Conservation (phyloP, 1,284 basidiomycete genomes). For the Coniferiporia sulphurascens region DNA sequence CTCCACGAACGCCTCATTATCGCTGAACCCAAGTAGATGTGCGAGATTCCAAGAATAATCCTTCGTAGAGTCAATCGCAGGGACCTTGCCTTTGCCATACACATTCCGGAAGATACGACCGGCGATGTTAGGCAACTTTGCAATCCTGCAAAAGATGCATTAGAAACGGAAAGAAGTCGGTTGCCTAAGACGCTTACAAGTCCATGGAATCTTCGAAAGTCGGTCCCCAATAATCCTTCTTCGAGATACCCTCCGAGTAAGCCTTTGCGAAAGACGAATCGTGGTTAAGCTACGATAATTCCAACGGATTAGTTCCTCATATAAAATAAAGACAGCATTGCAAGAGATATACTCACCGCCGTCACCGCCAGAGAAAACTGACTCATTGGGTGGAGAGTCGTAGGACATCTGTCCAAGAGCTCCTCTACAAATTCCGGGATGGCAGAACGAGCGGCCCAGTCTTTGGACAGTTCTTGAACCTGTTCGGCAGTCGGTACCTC, state of each 20-base stretch:
- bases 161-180: neutral
- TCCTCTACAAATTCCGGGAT: slow-evolving; percentile 93
- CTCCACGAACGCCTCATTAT: slow-evolving; percentile 88
- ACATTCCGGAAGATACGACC: slow-evolving; percentile 97
- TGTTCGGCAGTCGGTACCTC: slow-evolving; percentile 90
- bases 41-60: slow-evolving; percentile 95
- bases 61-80: slow-evolving; percentile 81
- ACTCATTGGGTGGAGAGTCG: slow-evolving; percentile 94
- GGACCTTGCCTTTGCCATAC: slow-evolving; percentile 85
- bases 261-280: slow-evolving; percentile 96
- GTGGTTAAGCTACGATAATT: slow-evolving; percentile 72
- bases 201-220: slow-evolving; percentile 98
- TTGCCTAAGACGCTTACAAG: slow-evolving; percentile 48
- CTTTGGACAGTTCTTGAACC: slow-evolving; percentile 77
- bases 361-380: slow-evolving; percentile 94
- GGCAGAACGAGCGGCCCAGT: slow-evolving; percentile 87
- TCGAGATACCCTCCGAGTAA: slow-evolving; percentile 88
- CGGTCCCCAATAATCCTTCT: slow-evolving; percentile 97
- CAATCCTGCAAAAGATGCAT: slow-evolving; percentile 53
- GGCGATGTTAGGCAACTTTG: slow-evolving; percentile 96
- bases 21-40: slow-evolving; percentile 88
- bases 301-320: neutral
- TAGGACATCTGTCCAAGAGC: slow-evolving; percentile 88
- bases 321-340: neutral
- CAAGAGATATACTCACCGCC: slow-evolving; percentile 55